These are phyloP conservation scores for Arabidopsis arenosa DNA, from an alignment of 345 rosid species.

Conservation along the genomic window DNA sequence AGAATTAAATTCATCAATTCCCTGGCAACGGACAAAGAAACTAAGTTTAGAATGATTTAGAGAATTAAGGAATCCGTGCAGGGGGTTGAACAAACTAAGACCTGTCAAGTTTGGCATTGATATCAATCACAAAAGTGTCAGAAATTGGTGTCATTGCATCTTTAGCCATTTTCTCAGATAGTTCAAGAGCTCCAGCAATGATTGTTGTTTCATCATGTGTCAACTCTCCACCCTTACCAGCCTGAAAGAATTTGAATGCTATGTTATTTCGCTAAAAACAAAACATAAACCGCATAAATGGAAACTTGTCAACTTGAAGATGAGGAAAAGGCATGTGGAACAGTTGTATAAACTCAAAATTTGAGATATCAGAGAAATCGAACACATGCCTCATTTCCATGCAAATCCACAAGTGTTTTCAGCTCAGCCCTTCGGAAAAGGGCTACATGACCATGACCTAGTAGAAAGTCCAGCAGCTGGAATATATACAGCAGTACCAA, in stretches of 20 bases:
- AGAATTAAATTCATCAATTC: constrained; percentile 69
- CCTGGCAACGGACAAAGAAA: constrained; percentile 49
- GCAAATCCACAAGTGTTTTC: constrained; percentile 87
- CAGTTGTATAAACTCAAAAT: background rate
- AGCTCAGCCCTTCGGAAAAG: constrained; percentile 94
- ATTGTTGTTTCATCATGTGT: constrained; percentile 96
- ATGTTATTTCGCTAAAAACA: constrained; percentile 2
- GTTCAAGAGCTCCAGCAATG: constrained; percentile 95
- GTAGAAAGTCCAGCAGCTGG: constrained; percentile 75
- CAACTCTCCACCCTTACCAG: constrained; percentile 96
- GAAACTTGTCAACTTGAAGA: background rate
- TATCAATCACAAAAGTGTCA: constrained; percentile 77
- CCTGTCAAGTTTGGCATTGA: constrained; percentile 79
- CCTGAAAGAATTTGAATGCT: constrained; percentile 51
- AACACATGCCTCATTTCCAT: constrained; percentile 87
- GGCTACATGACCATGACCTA: constrained; percentile 84
- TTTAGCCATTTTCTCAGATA: constrained; percentile 68
- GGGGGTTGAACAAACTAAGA: constrained; percentile 32
- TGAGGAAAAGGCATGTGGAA: background rate
- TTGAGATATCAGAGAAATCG: background rate
- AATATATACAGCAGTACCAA: constrained; percentile 8
- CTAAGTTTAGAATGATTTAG: constrained; percentile 9
- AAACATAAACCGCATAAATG: background rate
- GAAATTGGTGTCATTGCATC: constrained; percentile 86
- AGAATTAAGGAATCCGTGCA: background rate